Conservation (phyloP, 148 eudicot genomes). For the Rhododendron kiyosumense region DNA sequence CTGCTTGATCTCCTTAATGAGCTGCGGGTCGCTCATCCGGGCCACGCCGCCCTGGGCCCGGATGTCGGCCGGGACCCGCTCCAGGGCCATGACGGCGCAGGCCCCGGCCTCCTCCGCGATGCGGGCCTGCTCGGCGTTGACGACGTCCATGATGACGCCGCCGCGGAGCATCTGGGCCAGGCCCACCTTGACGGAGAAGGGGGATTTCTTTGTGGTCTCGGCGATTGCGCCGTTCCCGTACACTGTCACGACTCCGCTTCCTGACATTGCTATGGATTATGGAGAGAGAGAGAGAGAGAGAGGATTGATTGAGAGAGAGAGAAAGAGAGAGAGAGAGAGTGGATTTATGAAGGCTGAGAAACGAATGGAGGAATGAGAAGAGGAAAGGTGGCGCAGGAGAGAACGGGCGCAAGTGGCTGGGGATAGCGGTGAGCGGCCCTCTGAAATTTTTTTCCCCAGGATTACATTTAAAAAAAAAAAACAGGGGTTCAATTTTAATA, state of each 20-base stretch:
- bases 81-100: conserved; percentile 94
- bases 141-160: conserved; percentile 96
- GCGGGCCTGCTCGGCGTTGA: conserved; percentile 80
- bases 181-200: conserved; percentile 92
- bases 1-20: conserved; percentile 79
- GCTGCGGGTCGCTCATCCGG: conserved; percentile 88
- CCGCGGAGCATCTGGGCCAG: conserved; percentile 97
- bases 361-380: not conserved
- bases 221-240: conserved; percentile 70
- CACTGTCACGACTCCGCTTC: conserved; percentile 56
- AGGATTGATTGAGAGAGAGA: not conserved
- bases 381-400: not conserved
- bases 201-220: conserved; percentile 60
- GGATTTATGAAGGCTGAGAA: not conserved
- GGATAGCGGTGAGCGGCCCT: not conserved
- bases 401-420: not conserved
- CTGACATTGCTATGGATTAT: conserved; percentile 25
- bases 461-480: no score
- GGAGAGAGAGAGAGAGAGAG: not conserved
- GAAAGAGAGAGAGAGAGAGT: not conserved
- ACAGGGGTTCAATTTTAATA: not conserved
- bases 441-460: not conserved
- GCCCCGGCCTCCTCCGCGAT: conserved; percentile 96
- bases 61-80: conserved; percentile 94
- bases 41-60: conserved; percentile 95